These are phyloP conservation scores for Tolypocladium nubicola DNA, from an alignment of 2,329 filamentous ascomycete species.

Conservation along the genomic window DNA sequence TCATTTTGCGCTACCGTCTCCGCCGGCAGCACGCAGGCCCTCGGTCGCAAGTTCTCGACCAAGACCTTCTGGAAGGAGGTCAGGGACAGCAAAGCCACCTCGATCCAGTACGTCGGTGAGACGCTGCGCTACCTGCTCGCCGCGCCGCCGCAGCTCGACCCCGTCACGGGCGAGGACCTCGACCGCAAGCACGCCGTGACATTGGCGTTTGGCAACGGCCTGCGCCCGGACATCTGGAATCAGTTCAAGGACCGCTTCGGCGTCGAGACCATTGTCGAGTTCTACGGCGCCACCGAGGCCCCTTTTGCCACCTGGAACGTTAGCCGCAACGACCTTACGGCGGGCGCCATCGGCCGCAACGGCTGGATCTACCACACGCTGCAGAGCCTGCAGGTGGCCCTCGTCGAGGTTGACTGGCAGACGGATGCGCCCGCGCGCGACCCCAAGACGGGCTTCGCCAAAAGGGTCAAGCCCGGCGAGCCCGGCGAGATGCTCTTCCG, in stretches of 20 bases:
- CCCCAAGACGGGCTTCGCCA: slow-evolving; percentile 59
- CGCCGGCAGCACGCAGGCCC: slow-evolving; percentile 53
- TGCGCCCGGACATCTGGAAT: slow-evolving; percentile 80
- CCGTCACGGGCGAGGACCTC: slow-evolving; percentile 52
- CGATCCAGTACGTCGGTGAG: slow-evolving; percentile 82
- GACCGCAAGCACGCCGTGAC: slow-evolving; percentile 67
- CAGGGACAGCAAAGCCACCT: slow-evolving; percentile 57
- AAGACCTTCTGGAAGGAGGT: slow-evolving; percentile 68
- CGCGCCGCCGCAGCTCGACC: slow-evolving; percentile 50
- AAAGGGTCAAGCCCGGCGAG: slow-evolving; percentile 43
- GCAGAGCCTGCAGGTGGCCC: slow-evolving; percentile 36
- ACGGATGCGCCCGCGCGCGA: slow-evolving; percentile 60
- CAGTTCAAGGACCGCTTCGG: slow-evolving; percentile 72
- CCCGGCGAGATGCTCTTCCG: slow-evolving; percentile 66
- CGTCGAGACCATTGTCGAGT: slow-evolving; percentile 63
- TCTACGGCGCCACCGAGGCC: slow-evolving; percentile 73
- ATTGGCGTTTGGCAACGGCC: slow-evolving; percentile 71
- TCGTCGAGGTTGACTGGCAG: slow-evolving; percentile 63
- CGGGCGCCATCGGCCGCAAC: slow-evolving; percentile 69
- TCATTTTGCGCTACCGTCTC: slow-evolving; percentile 53
- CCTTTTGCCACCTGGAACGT: slow-evolving; percentile 61
- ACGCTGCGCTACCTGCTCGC: slow-evolving; percentile 74
- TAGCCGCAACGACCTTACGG: slow-evolving; percentile 58
- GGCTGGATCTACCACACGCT: slow-evolving; percentile 51
- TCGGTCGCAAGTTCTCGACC: slow-evolving; percentile 71